Evolutionary conservation across 768 basidiomycete genomes (phyloP).

Genomic region (Lentinula raphanica): DNA sequence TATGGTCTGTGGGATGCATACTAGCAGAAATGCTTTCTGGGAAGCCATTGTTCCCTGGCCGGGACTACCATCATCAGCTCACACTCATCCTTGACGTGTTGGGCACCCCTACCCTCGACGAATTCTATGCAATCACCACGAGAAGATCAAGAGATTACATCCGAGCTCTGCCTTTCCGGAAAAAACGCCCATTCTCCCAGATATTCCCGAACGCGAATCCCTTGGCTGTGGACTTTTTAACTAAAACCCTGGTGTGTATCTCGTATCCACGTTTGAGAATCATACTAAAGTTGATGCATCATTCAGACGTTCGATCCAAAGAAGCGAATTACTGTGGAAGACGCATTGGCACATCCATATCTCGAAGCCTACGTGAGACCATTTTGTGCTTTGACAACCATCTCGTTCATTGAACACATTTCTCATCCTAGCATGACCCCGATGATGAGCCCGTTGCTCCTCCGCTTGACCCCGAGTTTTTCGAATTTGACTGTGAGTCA

Average conservation of each 20-base stretch:
- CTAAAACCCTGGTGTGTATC: slow-evolving; percentile 68
- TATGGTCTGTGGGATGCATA: slow-evolving; percentile 86
- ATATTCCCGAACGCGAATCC: slow-evolving; percentile 91
- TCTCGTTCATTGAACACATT: slow-evolving; percentile 2
- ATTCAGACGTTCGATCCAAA: slow-evolving; percentile 94
- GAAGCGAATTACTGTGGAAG: slow-evolving; percentile 91
- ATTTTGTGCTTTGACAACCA: background rate
- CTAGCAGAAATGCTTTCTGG: slow-evolving; percentile 97
- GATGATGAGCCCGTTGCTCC: slow-evolving; percentile 95
- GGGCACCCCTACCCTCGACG: slow-evolving; percentile 94
- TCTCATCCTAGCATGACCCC: slow-evolving; percentile 69
- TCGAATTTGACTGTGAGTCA: slow-evolving; percentile 87
- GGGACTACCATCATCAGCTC: slow-evolving; percentile 95
- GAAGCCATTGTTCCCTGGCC: slow-evolving; percentile 94
- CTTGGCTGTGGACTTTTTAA: slow-evolving; percentile 63
- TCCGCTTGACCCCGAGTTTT: slow-evolving; percentile 94
- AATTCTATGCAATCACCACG: slow-evolving; percentile 96
- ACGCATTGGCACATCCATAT: slow-evolving; percentile 90
- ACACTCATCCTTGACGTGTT: slow-evolving; percentile 94
- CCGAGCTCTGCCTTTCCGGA: slow-evolving; percentile 89
- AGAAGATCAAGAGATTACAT: slow-evolving; percentile 92
- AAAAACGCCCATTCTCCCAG: slow-evolving; percentile 72
- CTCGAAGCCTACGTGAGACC: slow-evolving; percentile 84
- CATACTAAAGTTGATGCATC: background rate
- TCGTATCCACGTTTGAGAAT: background rate